phyloP scores from a whole-genome alignment of 768 basidiomycete species.

The Pleurotus pulmonarius region DNA sequence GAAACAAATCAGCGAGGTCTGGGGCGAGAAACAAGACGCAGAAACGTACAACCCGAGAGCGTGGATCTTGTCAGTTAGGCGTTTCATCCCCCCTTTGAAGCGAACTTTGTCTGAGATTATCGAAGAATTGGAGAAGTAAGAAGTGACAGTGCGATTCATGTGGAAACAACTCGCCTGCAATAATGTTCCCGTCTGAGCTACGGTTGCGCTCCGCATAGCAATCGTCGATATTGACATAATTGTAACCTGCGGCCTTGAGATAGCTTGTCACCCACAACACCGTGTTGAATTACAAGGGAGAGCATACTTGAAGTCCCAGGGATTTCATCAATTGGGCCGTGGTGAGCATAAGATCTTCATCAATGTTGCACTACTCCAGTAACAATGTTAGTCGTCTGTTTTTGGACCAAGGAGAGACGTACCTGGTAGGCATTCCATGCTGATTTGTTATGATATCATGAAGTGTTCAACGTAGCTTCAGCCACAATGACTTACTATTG shows the following conservation, averaged over 20 bases:
- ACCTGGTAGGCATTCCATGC: conserved; percentile 74
- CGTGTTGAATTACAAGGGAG: neutral
- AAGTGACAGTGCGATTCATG: neutral
- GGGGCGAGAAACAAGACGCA: too few relatives aligned
- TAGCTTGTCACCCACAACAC: too few relatives aligned
- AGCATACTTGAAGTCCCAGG: conserved; percentile 44
- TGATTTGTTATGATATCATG: conserved; percentile 16
- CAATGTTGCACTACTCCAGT: conserved; percentile 47
- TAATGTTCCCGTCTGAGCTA: conserved; percentile 44
- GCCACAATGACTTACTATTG: conserved; percentile 43
- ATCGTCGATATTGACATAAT: conserved; percentile 61
- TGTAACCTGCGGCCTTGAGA: conserved; percentile 52
- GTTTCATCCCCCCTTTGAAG: conserved; percentile 26
- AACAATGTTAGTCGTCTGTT: neutral
- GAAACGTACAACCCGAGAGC: neutral
- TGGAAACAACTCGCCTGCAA: conserved; percentile 36
- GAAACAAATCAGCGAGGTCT: too few relatives aligned
- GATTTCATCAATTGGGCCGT: conserved; percentile 51
- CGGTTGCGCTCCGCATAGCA: conserved; percentile 60
- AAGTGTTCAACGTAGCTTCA: neutral
- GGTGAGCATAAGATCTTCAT: conserved; percentile 48
- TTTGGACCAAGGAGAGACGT: conserved; percentile 15
- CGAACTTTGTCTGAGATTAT: conserved; percentile 37
- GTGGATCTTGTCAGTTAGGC: neutral
- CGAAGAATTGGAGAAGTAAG: neutral